Evolutionary conservation across 495 filamentous ascomycete species (phyloP).

Genomic region (Articulospora tetracladia): DNA sequence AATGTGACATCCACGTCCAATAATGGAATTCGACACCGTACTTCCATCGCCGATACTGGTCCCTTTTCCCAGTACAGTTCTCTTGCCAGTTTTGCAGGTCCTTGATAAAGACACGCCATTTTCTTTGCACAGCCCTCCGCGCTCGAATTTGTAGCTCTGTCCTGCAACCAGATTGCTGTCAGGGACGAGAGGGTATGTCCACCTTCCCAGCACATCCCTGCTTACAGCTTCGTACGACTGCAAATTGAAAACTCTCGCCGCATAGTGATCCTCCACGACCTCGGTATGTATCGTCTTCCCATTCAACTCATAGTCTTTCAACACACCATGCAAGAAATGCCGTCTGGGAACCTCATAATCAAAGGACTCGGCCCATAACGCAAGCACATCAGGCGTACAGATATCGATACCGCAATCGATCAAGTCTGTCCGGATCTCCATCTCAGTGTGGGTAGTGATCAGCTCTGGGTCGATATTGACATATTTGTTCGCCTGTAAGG

Average conservation of each 20-base stretch:
- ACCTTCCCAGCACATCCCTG: slow-evolving; percentile 79
- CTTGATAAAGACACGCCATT: slow-evolving; percentile 68
- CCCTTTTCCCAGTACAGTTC: slow-evolving; percentile 65
- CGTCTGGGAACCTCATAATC: slow-evolving; percentile 87
- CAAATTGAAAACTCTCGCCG: slow-evolving; percentile 77
- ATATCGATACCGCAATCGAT: slow-evolving; percentile 97
- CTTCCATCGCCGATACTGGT: slow-evolving; percentile 73
- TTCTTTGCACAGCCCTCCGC: slow-evolving; percentile 66
- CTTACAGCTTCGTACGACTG: slow-evolving; percentile 90
- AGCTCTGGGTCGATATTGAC: slow-evolving; percentile 72
- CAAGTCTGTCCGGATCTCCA: slow-evolving; percentile 81
- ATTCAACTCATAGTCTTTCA: slow-evolving; percentile 96
- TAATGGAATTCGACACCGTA: slow-evolving; percentile 63
- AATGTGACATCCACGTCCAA: slow-evolving; percentile 81
- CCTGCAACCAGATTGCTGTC: slow-evolving; percentile 78
- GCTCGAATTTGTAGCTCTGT: slow-evolving; percentile 67
- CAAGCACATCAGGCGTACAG: slow-evolving; percentile 91
- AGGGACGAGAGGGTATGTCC: slow-evolving; percentile 91
- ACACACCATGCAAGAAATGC: slow-evolving; percentile 84
- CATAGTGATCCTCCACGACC: slow-evolving; percentile 74
- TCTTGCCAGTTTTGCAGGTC: slow-evolving; percentile 56
- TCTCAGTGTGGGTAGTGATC: slow-evolving; percentile 55
- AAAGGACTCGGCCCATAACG: slow-evolving; percentile 95
- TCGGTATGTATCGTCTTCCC: slow-evolving; percentile 94
- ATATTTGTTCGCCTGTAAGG: slow-evolving; percentile 44